Evolutionary conservation across 2,329 filamentous ascomycete genomes (phyloP).

Genomic region (Hirsutella rhossiliensis): DNA sequence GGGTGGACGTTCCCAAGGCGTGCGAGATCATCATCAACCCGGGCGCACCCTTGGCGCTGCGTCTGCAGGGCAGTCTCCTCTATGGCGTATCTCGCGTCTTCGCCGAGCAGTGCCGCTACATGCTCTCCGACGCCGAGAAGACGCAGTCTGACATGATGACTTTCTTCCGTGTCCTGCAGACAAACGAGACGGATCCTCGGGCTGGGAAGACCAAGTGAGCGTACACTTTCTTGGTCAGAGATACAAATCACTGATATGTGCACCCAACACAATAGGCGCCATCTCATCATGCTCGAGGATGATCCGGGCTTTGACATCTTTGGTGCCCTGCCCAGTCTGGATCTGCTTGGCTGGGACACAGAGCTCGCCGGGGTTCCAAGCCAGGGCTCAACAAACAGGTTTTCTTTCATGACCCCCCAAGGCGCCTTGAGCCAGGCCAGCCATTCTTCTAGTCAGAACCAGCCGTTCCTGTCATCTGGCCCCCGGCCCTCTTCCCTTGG

Average conservation of each 20-base stretch:
- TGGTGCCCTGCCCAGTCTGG: slow-evolving; percentile 17
- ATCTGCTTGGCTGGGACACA: slow-evolving; percentile 22
- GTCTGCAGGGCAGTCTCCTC: slow-evolving; percentile 80
- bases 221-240: slow-evolving; percentile 7
- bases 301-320: slow-evolving; percentile 59
- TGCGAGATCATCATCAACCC: slow-evolving; percentile 77
- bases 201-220: slow-evolving; percentile 61
- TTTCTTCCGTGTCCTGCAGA: slow-evolving; percentile 44
- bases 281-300: slow-evolving; percentile 66
- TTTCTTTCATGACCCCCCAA: slow-evolving; percentile 32
- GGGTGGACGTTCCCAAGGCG: slow-evolving; percentile 76
- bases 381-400: slow-evolving; percentile 23
- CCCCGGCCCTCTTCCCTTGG: slow-evolving; percentile 22
- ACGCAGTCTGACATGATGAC: slow-evolving; percentile 62
- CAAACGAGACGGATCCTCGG: slow-evolving; percentile 52
- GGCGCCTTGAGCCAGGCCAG: slow-evolving; percentile 14
- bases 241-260: slow-evolving; percentile 5
- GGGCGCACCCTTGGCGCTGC: slow-evolving; percentile 75
- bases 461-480: slow-evolving; percentile 17
- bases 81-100: slow-evolving; percentile 80
- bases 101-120: slow-evolving; percentile 74
- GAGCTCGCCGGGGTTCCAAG: slow-evolving; percentile 20
- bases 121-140: slow-evolving; percentile 68
- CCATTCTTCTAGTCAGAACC: slow-evolving; percentile 15
- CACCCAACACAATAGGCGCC: slow-evolving; percentile 38